phyloP scores from a whole-genome alignment of 768 basidiomycete genomes.

The Leccinellum luteum region DNA sequence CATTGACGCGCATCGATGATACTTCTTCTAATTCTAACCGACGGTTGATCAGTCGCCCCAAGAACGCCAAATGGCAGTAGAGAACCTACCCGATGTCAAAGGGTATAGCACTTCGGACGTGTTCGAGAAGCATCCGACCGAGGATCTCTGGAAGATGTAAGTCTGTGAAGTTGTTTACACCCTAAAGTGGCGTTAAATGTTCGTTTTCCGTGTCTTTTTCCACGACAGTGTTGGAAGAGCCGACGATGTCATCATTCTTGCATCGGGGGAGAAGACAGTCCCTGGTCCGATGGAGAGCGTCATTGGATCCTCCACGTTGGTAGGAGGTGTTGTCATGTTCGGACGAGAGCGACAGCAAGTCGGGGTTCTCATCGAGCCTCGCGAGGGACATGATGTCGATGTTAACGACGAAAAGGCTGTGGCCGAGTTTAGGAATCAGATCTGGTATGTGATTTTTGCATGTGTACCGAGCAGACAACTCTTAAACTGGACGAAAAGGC shows the following conservation, averaged over 20 bases:
- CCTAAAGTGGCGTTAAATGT: not conserved
- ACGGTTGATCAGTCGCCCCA: not conserved
- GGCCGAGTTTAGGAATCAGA: conserved; percentile 27
- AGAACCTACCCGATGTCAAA: conserved; percentile 38
- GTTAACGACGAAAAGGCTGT: conserved; percentile 21
- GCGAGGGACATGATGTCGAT: conserved; percentile 16
- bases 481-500: conserved; percentile 23
- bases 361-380: conserved; percentile 34
- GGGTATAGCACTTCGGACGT: conserved; percentile 46
- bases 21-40: not conserved
- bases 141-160: conserved; percentile 38
- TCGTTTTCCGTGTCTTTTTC: not conserved
- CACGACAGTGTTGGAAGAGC: conserved; percentile 31
- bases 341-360: conserved; percentile 32
- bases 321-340: conserved; percentile 33
- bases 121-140: conserved; percentile 43
- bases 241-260: conserved; percentile 34
- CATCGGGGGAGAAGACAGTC: conserved; percentile 22
- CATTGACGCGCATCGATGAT: not conserved
- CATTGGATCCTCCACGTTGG: conserved; percentile 20
- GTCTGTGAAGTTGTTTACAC: not conserved
- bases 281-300: conserved; percentile 28
- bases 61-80: conserved; percentile 7
- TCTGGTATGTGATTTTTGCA: conserved; percentile 23
- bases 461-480: not conserved